These are phyloP conservation scores for Waitea zeae DNA, from an alignment of 1,284 basidiomycete species.

Conservation along the genomic window DNA sequence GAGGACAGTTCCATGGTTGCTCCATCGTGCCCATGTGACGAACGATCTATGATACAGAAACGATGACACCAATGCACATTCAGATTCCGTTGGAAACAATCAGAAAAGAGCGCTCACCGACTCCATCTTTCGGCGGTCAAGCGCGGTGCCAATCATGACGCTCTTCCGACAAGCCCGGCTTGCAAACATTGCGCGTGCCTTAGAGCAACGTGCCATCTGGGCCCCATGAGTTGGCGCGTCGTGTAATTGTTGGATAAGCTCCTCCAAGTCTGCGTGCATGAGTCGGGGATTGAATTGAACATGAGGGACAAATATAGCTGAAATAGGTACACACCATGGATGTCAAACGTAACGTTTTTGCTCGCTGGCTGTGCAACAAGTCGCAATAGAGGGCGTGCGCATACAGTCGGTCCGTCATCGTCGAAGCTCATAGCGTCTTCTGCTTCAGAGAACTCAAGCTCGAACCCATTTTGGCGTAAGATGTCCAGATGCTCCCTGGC, in stretches of 20 bases:
- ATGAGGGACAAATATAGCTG: too few relatives aligned
- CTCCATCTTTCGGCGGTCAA: conserved; percentile 68
- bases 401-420: conserved; percentile 18
- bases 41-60: conserved; percentile 59
- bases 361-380: conserved; percentile 82
- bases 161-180: conserved; percentile 91
- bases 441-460: conserved; percentile 40
- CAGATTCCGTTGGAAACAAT: conserved; percentile 5
- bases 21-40: conserved; percentile 92
- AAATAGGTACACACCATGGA: conserved; percentile 39
- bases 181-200: conserved; percentile 93
- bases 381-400: conserved; percentile 20
- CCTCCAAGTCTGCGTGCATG: conserved; percentile 75
- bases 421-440: conserved; percentile 19
- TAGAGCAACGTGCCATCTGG: conserved; percentile 74
- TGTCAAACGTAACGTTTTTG: conserved; percentile 73
- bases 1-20: conserved; percentile 97
- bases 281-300: too few relatives aligned
- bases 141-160: conserved; percentile 86
- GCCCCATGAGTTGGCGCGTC: conserved; percentile 56
- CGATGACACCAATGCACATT: conserved; percentile 7
- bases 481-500: conserved; percentile 78
- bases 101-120: conserved; percentile 27
- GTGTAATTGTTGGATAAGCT: conserved; percentile 73
- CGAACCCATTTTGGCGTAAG: conserved; percentile 80